Base-by-base conservation (phyloP, 2,329 filamentous ascomycete species). In the Colletotrichum filicis region DNA sequence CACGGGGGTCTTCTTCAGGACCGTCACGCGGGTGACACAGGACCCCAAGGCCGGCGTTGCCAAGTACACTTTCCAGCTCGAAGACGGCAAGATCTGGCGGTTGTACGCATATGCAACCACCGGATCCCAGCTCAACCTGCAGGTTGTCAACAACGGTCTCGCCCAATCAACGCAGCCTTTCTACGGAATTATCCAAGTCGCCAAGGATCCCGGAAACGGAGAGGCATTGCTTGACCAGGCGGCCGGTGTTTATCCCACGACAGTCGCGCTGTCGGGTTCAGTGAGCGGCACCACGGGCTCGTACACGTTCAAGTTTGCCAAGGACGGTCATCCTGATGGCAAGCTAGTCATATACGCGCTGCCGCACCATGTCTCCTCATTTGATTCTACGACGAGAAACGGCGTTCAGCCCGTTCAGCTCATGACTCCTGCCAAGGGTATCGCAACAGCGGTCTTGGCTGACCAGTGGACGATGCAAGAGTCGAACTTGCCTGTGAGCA, bases 391-490 rank as follows among this genome's bases (percentile, higher is more conserved):
- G 1, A 91, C 89, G 2, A 78, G 76, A 46, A 90, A 90, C 9
- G 84, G 83, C 12, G 83, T 85, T 28, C 85, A 86, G 8, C 89
- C 84, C 5, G 80, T 97, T 1, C 86, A 89, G 74, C 84, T 98
- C 65, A 90, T 92, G 69, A 96, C 95, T 0, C 93, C 95, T 0
- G 97, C 95, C 24, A 98, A 98, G 83, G 97, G 97, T 12, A 84
- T 90, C 16, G 93, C 93, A 8, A 93, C 89, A 1, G 93, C 92
- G 1, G 89, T 98, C 0, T 83, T 92, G 66, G 93, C 90, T 12
- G 90, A 94, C 77, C 86, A 84, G 2, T 98, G 95, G 93, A 95
- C 91, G 0, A 91, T 98, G 88, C 80, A 91, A 8, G 96, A 98
- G 80, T 82, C 85, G 0, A 82, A 89, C n/a, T 87, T 98, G 74